These are phyloP conservation scores for Hypholoma sublateritium DNA, from an alignment of 768 basidiomycete species.

Conservation along the genomic window DNA sequence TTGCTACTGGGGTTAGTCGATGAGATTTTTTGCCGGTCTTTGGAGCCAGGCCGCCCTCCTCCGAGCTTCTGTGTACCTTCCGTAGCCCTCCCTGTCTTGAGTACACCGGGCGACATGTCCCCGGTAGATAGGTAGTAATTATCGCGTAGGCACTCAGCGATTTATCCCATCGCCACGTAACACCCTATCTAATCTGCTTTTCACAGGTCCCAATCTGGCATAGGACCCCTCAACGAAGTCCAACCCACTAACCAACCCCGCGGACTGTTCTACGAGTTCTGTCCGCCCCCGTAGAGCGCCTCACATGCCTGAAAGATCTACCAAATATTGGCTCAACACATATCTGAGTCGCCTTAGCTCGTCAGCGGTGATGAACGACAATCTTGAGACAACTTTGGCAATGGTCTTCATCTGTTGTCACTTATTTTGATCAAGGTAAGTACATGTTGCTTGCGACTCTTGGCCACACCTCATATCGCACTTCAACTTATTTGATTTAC, in stretches of 20 bases:
- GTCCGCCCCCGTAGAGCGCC: not conserved
- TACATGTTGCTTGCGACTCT: too few relatives aligned
- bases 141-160: conserved; percentile 16
- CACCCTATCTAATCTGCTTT: conserved; percentile 18
- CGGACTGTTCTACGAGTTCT: not conserved
- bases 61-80: conserved; percentile 14
- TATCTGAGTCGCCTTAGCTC: too few relatives aligned
- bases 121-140: conserved; percentile 17
- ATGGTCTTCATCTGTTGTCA: too few relatives aligned
- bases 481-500: too few relatives aligned
- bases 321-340: not conserved
- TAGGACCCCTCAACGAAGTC: conserved; percentile 6
- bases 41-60: not conserved
- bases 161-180: conserved; percentile 19
- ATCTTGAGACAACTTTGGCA: too few relatives aligned
- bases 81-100: conserved; percentile 12
- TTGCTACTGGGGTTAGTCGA: not conserved
- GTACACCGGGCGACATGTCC: conserved; percentile 17
- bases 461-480: too few relatives aligned
- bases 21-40: not conserved
- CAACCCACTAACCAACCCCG: not conserved
- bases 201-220: conserved; percentile 7
- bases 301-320: not conserved
- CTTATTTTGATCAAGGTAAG: too few relatives aligned
- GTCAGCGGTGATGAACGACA: too few relatives aligned